A percentile compares a stretch with the other conserved stretches of the same genome.
These are phyloP conservation scores for Streptanthus diversifolius DNA, from an alignment of 345 rosid genomes.

Conservation along the genomic window DNA sequence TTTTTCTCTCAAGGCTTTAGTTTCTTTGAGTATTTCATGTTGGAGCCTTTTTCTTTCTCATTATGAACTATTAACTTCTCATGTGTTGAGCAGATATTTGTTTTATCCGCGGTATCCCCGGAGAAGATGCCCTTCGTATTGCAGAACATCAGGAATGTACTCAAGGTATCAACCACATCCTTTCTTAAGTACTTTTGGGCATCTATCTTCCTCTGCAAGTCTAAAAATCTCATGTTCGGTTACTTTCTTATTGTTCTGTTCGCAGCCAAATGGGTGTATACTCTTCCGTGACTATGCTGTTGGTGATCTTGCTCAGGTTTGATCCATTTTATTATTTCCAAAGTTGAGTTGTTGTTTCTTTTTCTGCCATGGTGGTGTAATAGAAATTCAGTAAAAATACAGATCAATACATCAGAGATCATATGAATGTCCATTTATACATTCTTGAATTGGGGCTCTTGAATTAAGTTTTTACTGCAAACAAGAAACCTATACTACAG, in stretches of 20 bases:
- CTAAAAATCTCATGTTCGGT: not conserved
- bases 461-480: not conserved
- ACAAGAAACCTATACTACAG: not conserved
- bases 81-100: conserved; percentile 75
- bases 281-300: conserved; percentile 86
- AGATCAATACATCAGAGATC: not conserved
- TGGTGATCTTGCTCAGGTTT: conserved; percentile 96
- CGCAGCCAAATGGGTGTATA: conserved; percentile 71
- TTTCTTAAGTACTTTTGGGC: not conserved
- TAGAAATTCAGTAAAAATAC: not conserved
- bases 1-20: not conserved
- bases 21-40: not conserved
- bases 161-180: conserved; percentile 49
- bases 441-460: not conserved
- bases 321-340: not conserved
- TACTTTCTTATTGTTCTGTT: conserved; percentile 9
- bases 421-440: not conserved
- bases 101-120: conserved; percentile 90
- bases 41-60: not conserved
- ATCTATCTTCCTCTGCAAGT: not conserved
- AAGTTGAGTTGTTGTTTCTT: not conserved
- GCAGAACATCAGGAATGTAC: conserved; percentile 65
- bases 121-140: conserved; percentile 82
- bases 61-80: not conserved
- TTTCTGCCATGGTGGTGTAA: not conserved